phyloP scores from a whole-genome alignment of 2,329 filamentous ascomycete species.

The Dactylella cylindrospora region DNA sequence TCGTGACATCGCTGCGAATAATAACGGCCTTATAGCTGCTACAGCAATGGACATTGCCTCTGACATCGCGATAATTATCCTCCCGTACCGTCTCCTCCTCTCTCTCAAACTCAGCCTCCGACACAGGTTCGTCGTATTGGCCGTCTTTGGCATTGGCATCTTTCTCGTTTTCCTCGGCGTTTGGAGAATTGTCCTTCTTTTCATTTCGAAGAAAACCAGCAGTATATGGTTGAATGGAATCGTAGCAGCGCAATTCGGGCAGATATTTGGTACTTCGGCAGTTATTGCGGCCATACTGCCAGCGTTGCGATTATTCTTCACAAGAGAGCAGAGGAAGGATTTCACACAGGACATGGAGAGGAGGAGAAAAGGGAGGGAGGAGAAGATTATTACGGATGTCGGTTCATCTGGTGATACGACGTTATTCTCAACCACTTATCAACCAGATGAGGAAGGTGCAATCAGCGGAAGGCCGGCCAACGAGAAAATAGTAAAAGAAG shows the following conservation, averaged over 20 bases:
- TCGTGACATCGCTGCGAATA: slow-evolving; percentile 17
- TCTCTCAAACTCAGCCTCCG: slow-evolving; percentile 10
- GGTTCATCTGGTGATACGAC: slow-evolving; percentile 13
- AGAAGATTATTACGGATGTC: no score
- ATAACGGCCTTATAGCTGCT: slow-evolving; percentile 20
- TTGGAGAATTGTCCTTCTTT: slow-evolving; percentile 5
- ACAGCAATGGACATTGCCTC: slow-evolving; percentile 18
- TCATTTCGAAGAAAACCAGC: slow-evolving; percentile 3
- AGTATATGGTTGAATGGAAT: slow-evolving; percentile 18
- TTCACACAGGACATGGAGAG: slow-evolving; percentile 13
- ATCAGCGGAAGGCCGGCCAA: not conserved
- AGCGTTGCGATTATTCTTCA: slow-evolving; percentile 14
- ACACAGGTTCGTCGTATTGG: slow-evolving; percentile 9
- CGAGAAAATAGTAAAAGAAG: not conserved
- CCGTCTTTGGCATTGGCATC: slow-evolving; percentile 9
- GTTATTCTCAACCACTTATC: slow-evolving; percentile 19
- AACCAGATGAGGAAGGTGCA: slow-evolving; percentile 10
- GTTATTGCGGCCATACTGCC: slow-evolving; percentile 13
- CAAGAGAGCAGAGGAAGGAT: slow-evolving; percentile 3
- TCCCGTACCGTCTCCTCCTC: slow-evolving; percentile 10
- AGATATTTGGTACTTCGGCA: slow-evolving; percentile 12
- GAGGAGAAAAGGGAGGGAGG: slow-evolving; percentile 4
- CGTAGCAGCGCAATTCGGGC: slow-evolving; percentile 9
- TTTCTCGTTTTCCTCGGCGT: slow-evolving; percentile 10
- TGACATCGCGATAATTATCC: slow-evolving; percentile 9